phyloP scores from a whole-genome alignment of 148 eudicot genomes.

The Heliamphora exappendiculata region DNA sequence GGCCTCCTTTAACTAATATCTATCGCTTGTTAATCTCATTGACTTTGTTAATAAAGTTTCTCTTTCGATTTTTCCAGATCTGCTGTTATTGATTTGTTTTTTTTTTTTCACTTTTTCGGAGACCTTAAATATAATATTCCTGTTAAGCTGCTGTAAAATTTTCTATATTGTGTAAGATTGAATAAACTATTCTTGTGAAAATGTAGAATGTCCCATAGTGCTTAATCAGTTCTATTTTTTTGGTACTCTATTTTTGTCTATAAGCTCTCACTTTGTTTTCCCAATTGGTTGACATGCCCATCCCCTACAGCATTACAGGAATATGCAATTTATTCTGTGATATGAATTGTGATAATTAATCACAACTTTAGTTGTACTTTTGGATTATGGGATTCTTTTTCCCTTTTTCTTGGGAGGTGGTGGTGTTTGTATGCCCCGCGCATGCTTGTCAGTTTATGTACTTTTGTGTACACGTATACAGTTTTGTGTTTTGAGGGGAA shows the following conservation, averaged over 20 bases:
- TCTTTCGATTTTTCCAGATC: constrained; percentile 10
- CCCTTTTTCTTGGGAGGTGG: neutral
- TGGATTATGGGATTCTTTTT: neutral
- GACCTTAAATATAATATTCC: constrained; percentile 1
- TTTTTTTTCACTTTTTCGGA: neutral
- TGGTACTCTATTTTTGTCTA: neutral
- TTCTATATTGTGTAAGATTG: neutral
- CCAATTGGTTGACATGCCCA: neutral
- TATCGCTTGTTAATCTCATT: constrained; percentile 15
- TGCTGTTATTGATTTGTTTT: neutral
- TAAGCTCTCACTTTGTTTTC: constrained; percentile 1
- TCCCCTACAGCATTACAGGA: neutral
- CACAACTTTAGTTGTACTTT: neutral
- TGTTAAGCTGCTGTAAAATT: neutral
- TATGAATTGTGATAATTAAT: neutral
- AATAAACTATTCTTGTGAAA: constrained; percentile 5
- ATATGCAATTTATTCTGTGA: neutral
- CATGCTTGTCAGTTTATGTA: neutral
- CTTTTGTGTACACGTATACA: neutral
- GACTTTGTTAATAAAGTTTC: constrained; percentile 16
- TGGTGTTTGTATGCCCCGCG: neutral
- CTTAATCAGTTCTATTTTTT: neutral
- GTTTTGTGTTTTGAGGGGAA: neutral
- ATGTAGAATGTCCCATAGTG: neutral
- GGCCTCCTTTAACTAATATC: constrained; percentile 13